Conservation (phyloP, 768 basidiomycete species). For the Collybia sp. region DNA sequence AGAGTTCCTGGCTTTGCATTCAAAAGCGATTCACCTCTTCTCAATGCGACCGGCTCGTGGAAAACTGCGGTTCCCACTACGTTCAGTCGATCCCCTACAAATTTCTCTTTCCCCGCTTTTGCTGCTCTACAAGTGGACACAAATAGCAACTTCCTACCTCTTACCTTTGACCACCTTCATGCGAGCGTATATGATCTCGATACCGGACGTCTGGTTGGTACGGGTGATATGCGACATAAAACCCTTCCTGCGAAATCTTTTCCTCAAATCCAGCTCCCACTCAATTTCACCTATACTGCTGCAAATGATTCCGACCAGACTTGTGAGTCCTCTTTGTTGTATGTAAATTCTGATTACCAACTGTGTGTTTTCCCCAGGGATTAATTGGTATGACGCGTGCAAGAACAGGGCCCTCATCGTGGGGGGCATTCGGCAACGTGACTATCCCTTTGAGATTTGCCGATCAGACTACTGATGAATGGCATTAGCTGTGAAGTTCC, state of each 20-base stretch:
- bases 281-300: slow-evolving; percentile 82
- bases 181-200: slow-evolving; percentile 69
- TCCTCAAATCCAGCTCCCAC: slow-evolving; percentile 63
- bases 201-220: slow-evolving; percentile 60
- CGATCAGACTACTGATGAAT: not conserved
- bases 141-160: slow-evolving; percentile 66
- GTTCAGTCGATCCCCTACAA: slow-evolving; percentile 79
- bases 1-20: slow-evolving; percentile 74
- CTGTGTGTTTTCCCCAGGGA: slow-evolving; percentile 43
- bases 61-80: slow-evolving; percentile 47
- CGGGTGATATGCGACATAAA: slow-evolving; percentile 54
- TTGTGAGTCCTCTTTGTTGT: slow-evolving; percentile 38
- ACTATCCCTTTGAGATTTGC: slow-evolving; percentile 19
- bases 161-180: slow-evolving; percentile 63
- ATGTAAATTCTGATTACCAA: slow-evolving; percentile 2
- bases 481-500: slow-evolving; percentile 51
- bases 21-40: slow-evolving; percentile 52
- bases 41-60: slow-evolving; percentile 53
- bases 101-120: slow-evolving; percentile 83
- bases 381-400: slow-evolving; percentile 75
- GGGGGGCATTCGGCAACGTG: slow-evolving; percentile 56
- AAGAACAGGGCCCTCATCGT: slow-evolving; percentile 47
- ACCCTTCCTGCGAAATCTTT: slow-evolving; percentile 65
- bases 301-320: slow-evolving; percentile 79
- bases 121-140: slow-evolving; percentile 79